A percentile compares a stretch with the other conserved stretches of the same genome.
phyloP scores from a whole-genome alignment of 2,329 filamentous ascomycete genomes.

The Paramyrothecium roridum region DNA sequence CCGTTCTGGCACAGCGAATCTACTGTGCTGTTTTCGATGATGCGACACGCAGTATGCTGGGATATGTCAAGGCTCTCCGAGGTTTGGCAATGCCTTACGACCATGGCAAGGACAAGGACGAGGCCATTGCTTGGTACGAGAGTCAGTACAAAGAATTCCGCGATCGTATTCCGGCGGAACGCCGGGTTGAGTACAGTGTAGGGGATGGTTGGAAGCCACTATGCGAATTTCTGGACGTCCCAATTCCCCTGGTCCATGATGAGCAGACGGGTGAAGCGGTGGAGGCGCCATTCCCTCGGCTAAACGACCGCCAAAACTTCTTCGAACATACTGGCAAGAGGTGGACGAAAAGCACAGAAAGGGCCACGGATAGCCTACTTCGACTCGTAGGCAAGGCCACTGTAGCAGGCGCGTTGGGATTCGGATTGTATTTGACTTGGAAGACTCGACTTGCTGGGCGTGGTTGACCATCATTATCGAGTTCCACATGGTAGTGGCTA shows the following conservation, averaged over 20 bases:
- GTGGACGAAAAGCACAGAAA: slow-evolving; percentile 8
- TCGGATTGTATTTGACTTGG: slow-evolving; percentile 23
- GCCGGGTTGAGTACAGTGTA: slow-evolving; percentile 34
- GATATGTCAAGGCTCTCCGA: slow-evolving; percentile 22
- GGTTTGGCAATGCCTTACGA: slow-evolving; percentile 22
- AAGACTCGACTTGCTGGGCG: slow-evolving; percentile 19
- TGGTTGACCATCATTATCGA: neutral
- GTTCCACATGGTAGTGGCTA: neutral
- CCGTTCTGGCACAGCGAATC: slow-evolving; percentile 19
- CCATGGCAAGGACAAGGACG: slow-evolving; percentile 28
- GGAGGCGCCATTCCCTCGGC: slow-evolving; percentile 26
- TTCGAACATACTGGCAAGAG: slow-evolving; percentile 6
- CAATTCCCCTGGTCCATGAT: slow-evolving; percentile 29
- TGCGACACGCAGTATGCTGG: slow-evolving; percentile 15
- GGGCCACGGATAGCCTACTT: slow-evolving; percentile 21
- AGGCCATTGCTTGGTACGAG: slow-evolving; percentile 33
- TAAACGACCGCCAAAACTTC: slow-evolving; percentile 26
- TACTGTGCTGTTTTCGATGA: slow-evolving; percentile 26
- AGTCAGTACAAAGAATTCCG: slow-evolving; percentile 32
- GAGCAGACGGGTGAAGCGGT: slow-evolving; percentile 23
- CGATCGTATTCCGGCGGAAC: slow-evolving; percentile 25
- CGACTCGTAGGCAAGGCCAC: slow-evolving; percentile 16
- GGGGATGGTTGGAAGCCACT: slow-evolving; percentile 38
- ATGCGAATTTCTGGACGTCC: slow-evolving; percentile 34
- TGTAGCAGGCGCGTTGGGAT: slow-evolving; percentile 19